phyloP scores from a whole-genome alignment of 352 stramenopile genomes.

The Blastocystis hominis region DNA sequence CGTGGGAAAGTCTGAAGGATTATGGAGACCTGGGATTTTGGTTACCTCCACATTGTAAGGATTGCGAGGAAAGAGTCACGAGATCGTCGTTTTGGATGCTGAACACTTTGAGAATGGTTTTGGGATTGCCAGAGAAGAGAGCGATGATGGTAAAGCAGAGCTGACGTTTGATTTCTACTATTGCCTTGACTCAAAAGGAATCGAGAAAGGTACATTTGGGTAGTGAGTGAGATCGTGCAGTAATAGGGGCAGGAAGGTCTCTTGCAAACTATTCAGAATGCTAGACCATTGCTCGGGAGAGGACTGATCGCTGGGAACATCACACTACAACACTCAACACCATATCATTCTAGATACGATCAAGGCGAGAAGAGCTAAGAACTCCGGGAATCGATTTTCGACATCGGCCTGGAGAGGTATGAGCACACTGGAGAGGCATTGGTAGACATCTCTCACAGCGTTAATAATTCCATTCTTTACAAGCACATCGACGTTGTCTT shows the following conservation, averaged over 20 bases:
- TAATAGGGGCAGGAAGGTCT: constrained; percentile 12
- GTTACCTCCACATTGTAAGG: background rate
- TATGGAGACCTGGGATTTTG: background rate
- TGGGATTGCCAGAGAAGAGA: constrained; percentile 11
- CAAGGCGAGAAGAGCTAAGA: background rate
- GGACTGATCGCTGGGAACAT: background rate
- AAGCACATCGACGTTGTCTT: background rate
- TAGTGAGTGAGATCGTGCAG: background rate
- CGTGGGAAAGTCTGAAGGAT: background rate
- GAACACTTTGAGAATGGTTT: constrained; percentile 24
- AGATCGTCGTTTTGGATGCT: background rate
- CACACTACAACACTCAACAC: background rate
- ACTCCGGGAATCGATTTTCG: constrained; percentile 31
- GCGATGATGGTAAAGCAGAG: constrained; percentile 10
- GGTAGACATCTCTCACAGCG: background rate
- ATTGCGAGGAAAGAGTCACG: background rate
- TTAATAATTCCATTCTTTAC: background rate
- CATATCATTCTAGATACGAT: background rate
- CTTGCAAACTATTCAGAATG: constrained; percentile 19
- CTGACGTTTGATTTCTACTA: constrained; percentile 30
- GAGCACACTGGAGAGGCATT: background rate
- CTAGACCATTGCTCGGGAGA: background rate
- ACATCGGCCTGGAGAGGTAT: background rate
- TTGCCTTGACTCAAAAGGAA: background rate
- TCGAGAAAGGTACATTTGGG: background rate